Percentiles rank a stretch among this genome's conserved stretches.
Evolutionary conservation across 495 filamentous ascomycete species (phyloP).

Genomic region (Emericellopsis terricola): DNA sequence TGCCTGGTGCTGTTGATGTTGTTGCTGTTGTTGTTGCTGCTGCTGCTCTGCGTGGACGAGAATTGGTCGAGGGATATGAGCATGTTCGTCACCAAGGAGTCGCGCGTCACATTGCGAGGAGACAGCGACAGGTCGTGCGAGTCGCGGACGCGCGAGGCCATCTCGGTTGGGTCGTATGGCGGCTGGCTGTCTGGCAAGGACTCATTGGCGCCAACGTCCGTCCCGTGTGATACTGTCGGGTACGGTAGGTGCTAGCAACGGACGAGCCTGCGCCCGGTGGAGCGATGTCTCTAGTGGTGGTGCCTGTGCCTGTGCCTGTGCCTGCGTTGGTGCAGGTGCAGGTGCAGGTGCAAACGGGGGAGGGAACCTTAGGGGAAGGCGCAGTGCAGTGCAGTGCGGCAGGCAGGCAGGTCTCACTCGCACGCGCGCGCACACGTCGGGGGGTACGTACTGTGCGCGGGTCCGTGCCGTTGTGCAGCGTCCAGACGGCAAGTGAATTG

Average conservation of each 20-base stretch:
- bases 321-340: no score
- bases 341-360: no score
- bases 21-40: constrained; percentile 2
- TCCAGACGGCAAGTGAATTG: no score
- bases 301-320: no score
- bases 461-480: no score
- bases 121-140: constrained; percentile 79
- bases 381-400: no score
- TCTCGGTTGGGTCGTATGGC: constrained; percentile 1
- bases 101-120: constrained; percentile 53
- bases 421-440: no score
- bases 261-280: neutral
- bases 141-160: constrained; percentile 28
- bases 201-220: neutral
- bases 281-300: neutral
- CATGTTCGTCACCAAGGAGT: constrained; percentile 86
- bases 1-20: constrained; percentile 1
- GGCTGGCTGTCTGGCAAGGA: constrained; percentile 2
- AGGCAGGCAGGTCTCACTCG: no score
- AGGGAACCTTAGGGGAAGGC: no score
- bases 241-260: neutral
- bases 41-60: constrained; percentile 32
- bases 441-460: no score
- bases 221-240: neutral
- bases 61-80: constrained; percentile 76